These are phyloP conservation scores for Sicyos baderoa DNA, from an alignment of 306 rosid species.

Conservation along the genomic window DNA sequence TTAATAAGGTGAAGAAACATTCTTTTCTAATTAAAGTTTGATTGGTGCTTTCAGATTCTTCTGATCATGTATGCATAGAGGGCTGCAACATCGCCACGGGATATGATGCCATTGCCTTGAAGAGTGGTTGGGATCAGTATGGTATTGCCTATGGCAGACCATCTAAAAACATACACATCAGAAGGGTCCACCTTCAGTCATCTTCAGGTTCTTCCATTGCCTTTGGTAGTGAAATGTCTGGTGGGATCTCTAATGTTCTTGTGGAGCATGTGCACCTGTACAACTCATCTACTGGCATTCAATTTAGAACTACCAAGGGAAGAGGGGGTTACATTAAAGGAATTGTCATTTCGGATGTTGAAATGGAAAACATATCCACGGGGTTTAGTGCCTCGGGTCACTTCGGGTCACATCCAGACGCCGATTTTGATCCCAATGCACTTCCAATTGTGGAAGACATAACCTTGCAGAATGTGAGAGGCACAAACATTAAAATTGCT, in stretches of 20 bases:
- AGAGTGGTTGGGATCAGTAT: slow-evolving; percentile 99
- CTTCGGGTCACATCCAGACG: slow-evolving; percentile 80
- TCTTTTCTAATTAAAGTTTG: slow-evolving; percentile 12
- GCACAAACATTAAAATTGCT: slow-evolving; percentile 64
- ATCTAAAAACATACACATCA: slow-evolving; percentile 64
- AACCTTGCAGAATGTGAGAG: slow-evolving; percentile 48
- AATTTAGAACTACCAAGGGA: slow-evolving; percentile 65
- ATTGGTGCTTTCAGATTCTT: slow-evolving; percentile 63
- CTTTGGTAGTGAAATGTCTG: slow-evolving; percentile 95
- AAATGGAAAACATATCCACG: slow-evolving; percentile 40
- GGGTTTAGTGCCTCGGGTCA: slow-evolving; percentile 67
- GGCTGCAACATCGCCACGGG: slow-evolving; percentile 65
- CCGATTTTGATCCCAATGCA: slow-evolving; percentile 71
- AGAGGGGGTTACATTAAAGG: slow-evolving; percentile 79
- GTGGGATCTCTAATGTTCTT: slow-evolving; percentile 69
- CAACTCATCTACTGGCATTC: slow-evolving; percentile 64
- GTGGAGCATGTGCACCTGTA: slow-evolving; percentile 58
- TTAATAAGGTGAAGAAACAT: neutral
- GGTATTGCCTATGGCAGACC: slow-evolving; percentile 85
- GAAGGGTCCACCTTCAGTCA: slow-evolving; percentile 60
- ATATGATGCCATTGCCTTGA: slow-evolving; percentile 72
- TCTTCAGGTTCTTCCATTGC: slow-evolving; percentile 65
- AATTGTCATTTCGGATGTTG: slow-evolving; percentile 46
- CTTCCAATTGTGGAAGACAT: slow-evolving; percentile 62
- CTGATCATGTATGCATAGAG: slow-evolving; percentile 79